phyloP scores from a whole-genome alignment of 345 rosid species.

The Eucalyptus sideroxylon region DNA sequence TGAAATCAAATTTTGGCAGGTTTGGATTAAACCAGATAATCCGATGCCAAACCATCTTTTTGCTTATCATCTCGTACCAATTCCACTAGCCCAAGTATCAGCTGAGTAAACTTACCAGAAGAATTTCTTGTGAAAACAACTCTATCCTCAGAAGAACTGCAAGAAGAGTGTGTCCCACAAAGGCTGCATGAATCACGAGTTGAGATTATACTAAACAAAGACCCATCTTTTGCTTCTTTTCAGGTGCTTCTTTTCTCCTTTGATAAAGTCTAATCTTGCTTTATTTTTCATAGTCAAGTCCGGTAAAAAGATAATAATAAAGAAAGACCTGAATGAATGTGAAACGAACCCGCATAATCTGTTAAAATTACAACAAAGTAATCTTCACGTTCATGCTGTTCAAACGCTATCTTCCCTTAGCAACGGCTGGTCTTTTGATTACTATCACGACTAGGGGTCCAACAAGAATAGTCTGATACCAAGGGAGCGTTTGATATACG shows the following conservation, averaged over 20 bases:
- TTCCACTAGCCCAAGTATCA: not conserved
- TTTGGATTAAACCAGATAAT: not conserved
- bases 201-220: not conserved
- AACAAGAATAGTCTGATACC: not conserved
- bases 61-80: not conserved
- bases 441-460: not conserved
- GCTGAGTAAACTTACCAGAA: not conserved
- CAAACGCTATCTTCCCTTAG: not conserved
- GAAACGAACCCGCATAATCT: not conserved
- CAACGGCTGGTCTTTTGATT: not conserved
- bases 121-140: not conserved
- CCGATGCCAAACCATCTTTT: not conserved
- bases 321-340: not conserved
- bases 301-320: not conserved
- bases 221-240: not conserved
- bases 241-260: not conserved
- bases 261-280: not conserved
- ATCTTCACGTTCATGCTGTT: not conserved
- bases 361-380: not conserved
- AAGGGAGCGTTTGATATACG: too few relatives aligned
- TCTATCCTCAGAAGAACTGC: not conserved
- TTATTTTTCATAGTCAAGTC: not conserved
- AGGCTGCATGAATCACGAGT: not conserved
- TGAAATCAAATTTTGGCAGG: not conserved
- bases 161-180: accelerated